Base-by-base conservation (phyloP, 805 yeast genomes). In the Saturnispora besseyi region DNA sequence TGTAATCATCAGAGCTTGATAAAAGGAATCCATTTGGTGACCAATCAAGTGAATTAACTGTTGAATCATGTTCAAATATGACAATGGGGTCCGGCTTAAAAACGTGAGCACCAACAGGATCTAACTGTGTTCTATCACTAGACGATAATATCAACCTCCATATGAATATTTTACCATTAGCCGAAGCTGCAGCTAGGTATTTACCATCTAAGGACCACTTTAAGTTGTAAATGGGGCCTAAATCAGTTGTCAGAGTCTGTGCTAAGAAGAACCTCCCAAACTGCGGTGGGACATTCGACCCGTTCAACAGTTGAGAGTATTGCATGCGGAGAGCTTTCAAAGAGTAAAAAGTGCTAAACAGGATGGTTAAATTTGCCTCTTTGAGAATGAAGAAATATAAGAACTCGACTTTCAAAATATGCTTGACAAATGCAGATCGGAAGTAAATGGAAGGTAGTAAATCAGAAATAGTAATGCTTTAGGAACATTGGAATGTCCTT, bases 141-240 rank as follows among this genome's bases (percentile, higher is more conserved):
- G 88, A 83, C 0, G 89, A 78, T 3, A 86, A 71, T 0, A 88
- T 77, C 5, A 87, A 95, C 62, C 86, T 81, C 93, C 95, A 89
- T 4, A 89, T 69, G 47, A 80, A 70, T 12, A 90, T 72, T 1
- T 72, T 64, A 3, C 83, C 75, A 60, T 86, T 89, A 57, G 85
- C 79, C 18, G 96, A 95, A 0, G 91, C 96, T 2, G 85, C 77
- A 0, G 96, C 96, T 58, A 90, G 65, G 62, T 74, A 87, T 63
- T 79, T 81, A 10, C 97, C 97, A 65, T 90, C 95, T 11, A 65
- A 64, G 51, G 86, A 81, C 65, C 90, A 90, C 57, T 79, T 76
- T 69, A 84, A 70, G 9, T 79, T 76, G 77, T 89, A 87, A n/a
- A 86, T 73, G 12, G 93, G 85, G 42, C 46, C 47, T 1, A 37